Percentiles rank a stretch among this genome's conserved stretches.
Conservation (phyloP, 108 stramenopile species). For the Skeletonema grethae region DNA sequence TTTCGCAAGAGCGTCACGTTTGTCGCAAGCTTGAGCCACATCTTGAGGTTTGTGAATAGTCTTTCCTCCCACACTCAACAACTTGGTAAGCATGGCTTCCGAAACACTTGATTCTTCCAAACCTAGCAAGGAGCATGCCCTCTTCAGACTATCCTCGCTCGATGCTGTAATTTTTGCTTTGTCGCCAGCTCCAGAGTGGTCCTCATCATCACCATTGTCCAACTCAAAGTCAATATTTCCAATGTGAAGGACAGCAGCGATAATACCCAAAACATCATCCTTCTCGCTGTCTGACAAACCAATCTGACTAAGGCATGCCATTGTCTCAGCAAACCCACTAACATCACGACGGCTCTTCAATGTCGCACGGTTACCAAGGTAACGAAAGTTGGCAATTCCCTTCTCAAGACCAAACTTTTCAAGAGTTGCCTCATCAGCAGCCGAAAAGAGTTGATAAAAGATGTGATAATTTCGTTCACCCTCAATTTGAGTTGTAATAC, state of each 20-base stretch:
- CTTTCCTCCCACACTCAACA: conserved; percentile 72
- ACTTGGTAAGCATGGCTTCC: conserved; percentile 84
- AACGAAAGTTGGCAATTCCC: conserved; percentile 64
- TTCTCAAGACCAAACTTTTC: conserved; percentile 58
- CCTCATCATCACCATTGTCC: conserved; percentile 45
- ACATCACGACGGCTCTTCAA: conserved; percentile 58
- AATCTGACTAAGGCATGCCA: conserved; percentile 67
- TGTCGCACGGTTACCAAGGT: conserved; percentile 58
- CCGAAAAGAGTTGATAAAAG: conserved; percentile 94
- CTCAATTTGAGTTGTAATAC: conserved; percentile 86
- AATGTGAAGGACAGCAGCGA: conserved; percentile 90
- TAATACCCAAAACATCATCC: conserved; percentile 65
- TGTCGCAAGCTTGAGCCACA: conserved; percentile 84
- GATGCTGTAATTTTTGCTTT: conserved; percentile 59
- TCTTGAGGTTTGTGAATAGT: conserved; percentile 83
- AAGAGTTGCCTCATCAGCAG: conserved; percentile 55
- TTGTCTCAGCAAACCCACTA: conserved; percentile 66
- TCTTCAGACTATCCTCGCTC: conserved; percentile 50
- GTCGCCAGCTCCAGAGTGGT: conserved; percentile 41
- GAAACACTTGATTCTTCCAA: conserved; percentile 63
- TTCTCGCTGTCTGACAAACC: conserved; percentile 68
- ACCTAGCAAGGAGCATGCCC: conserved; percentile 74
- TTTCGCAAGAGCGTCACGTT: conserved; percentile 94
- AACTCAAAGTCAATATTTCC: conserved; percentile 89
- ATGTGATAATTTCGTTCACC: conserved; percentile 99